These are phyloP conservation scores for Boletus pseudopeckii DNA, from an alignment of 768 basidiomycete genomes.

Conservation along the genomic window DNA sequence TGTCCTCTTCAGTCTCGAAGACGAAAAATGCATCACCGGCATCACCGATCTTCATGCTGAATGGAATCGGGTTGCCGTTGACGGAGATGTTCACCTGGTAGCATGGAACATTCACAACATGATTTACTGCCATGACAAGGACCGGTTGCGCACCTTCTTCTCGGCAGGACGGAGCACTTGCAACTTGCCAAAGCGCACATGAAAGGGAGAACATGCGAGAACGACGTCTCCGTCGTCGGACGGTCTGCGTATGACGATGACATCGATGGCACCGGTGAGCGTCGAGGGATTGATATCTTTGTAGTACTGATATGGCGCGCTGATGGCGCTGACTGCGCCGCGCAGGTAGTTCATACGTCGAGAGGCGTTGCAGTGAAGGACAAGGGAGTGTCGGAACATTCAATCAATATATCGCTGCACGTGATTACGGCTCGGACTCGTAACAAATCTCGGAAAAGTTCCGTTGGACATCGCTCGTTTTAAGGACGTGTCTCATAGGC, in stretches of 20 bases:
- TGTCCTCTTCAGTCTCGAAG: slow-evolving; percentile 93
- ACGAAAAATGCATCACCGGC: slow-evolving; percentile 99
- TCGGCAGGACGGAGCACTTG: slow-evolving; percentile 91
- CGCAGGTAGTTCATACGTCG: slow-evolving; percentile 79
- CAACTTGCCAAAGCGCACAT: slow-evolving; percentile 97
- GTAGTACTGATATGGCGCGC: slow-evolving; percentile 87
- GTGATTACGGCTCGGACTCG: slow-evolving; percentile 9
- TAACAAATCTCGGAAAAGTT: not conserved
- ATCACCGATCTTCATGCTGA: slow-evolving; percentile 97
- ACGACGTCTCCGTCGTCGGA: slow-evolving; percentile 59
- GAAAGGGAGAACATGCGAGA: slow-evolving; percentile 92
- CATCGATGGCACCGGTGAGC: slow-evolving; percentile 97
- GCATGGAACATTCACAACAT: not conserved
- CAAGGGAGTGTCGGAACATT: not conserved
- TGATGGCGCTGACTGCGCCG: slow-evolving; percentile 80
- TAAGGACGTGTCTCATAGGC: not conserved
- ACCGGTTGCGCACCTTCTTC: slow-evolving; percentile 63
- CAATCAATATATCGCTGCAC: slow-evolving; percentile 8
- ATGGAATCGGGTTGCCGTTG: slow-evolving; percentile 84
- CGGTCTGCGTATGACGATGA: slow-evolving; percentile 86
- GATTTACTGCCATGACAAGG: not conserved
- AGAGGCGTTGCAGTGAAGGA: not conserved
- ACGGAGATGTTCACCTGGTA: slow-evolving; percentile 81
- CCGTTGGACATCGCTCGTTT: not conserved
- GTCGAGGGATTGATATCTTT: slow-evolving; percentile 95